A percentile compares a stretch with the other conserved stretches of the same genome.
Conservation (phyloP, 108 stramenopile species). For the Poteriospumella lacustris region DNA sequence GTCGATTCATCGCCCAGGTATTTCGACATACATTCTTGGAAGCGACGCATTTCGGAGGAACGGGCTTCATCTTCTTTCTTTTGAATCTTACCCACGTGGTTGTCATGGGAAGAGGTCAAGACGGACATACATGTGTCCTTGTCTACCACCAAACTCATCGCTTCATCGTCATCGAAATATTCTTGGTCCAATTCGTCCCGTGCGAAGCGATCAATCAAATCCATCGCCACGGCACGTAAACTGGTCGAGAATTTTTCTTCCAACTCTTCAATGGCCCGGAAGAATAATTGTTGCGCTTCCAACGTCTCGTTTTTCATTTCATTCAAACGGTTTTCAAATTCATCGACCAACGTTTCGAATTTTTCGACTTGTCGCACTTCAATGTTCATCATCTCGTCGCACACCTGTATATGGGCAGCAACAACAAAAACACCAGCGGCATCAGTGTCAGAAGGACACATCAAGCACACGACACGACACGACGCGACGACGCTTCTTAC, state of each 20-base stretch:
- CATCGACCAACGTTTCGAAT: constrained; percentile 52
- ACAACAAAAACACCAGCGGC: too few relatives aligned
- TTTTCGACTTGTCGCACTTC: constrained; percentile 56
- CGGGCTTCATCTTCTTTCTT: constrained; percentile 46
- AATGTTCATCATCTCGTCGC: constrained; percentile 53
- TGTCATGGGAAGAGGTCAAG: constrained; percentile 49
- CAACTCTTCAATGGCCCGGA: constrained; percentile 51
- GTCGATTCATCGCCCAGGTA: constrained; percentile 18
- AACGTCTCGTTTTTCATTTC: constrained; percentile 49
- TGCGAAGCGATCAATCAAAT: constrained; percentile 21
- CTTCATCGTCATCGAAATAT: constrained; percentile 49
- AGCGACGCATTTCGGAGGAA: constrained; percentile 33
- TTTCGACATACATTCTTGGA: constrained; percentile 25
- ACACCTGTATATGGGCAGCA: constrained; percentile 16
- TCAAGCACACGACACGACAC: too few relatives aligned
- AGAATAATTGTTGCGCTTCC: constrained; percentile 54
- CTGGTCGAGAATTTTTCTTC: constrained; percentile 49
- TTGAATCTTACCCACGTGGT: constrained; percentile 53
- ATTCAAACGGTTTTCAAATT: constrained; percentile 50
- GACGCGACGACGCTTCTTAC: too few relatives aligned
- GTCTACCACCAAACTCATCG: constrained; percentile 50
- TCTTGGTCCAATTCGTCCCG: constrained; percentile 46
- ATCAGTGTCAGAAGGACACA: too few relatives aligned
- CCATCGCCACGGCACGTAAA: constrained; percentile 43
- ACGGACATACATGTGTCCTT: constrained; percentile 47